Base-by-base conservation (phyloP, 192 early-diverging fungal species). In the Backusella australiensis region DNA sequence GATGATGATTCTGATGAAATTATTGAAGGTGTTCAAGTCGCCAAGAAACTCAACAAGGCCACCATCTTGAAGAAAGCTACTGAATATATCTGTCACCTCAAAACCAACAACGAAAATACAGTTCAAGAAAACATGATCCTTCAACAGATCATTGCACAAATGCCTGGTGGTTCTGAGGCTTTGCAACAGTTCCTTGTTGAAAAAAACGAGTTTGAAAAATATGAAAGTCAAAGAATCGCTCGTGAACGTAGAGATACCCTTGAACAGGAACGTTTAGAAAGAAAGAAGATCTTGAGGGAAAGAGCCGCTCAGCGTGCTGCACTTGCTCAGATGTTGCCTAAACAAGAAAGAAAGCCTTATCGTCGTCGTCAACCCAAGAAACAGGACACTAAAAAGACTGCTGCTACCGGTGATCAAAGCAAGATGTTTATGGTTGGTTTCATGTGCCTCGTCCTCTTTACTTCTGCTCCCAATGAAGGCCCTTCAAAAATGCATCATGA, bases 1-100 rank as follows among this genome's bases (percentile, higher is more conserved):
- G 88, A 88, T 59, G 73, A 75, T 52, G 74, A 75, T 2, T 66
- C 65, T 46, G 70, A 32, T 46, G 34, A 59, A 15, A 83, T 88
- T 56, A 80, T 94, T n/a, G 96, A 97, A 73, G 96, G 96, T 17
- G 91, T 97, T 19, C 85, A 92, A 3, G 93, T 90, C 14, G 95
- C 95, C 0, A 94, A 89, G 19, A 94, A 96, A 72, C 85, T 96
- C 23, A 97, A 97, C 87, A 98, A 98, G 80, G 97, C 96, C 2
- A 97, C 96, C 2, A 94, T 98, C 36, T 74, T 98, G 73, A 84
- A 91, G 34, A 97, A 97, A 73, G 91, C 95, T 0, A 96, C 96
- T 1, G 96, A 98, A 83, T 97, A 98, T 82, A 97, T 98, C 42
- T 77, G 78, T 21, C 82, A 86, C 34, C 80, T 91, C 6, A 88